Percentiles rank a stretch among this genome's conserved stretches.
Conservation (phyloP, 202 grass and related monocot species). For the Brachypodium distachyon region DNA sequence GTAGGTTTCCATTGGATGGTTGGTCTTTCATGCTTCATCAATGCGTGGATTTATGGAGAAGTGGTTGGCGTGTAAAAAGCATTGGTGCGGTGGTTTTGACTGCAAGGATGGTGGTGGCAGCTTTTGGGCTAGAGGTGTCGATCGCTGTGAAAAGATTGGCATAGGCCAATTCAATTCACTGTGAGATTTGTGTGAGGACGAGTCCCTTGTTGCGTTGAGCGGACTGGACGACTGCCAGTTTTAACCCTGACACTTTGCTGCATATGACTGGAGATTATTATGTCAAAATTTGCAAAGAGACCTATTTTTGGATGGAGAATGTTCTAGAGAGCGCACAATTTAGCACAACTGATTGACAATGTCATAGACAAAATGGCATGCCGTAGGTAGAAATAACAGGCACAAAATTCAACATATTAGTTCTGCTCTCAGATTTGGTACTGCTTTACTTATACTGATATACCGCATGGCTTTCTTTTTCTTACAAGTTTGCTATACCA, state of each 20-base stretch:
- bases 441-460: not conserved
- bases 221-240: not conserved
- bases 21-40: conserved; percentile 5
- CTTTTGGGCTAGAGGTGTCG: conserved; percentile 12
- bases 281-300: not conserved
- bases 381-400: not conserved
- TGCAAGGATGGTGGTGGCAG: not conserved
- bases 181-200: not conserved
- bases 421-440: not conserved
- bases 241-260: not conserved
- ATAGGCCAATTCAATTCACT: conserved; percentile 20
- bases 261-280: not conserved
- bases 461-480: not conserved
- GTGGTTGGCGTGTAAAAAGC: not conserved
- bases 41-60: conserved; percentile 23
- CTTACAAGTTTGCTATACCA: not conserved
- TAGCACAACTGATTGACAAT: not conserved
- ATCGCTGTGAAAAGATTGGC: not conserved
- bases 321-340: not conserved
- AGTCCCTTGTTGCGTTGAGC: conserved; percentile 11
- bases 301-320: not conserved
- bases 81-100: conserved; percentile 17
- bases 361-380: not conserved
- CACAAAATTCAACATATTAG: not conserved
- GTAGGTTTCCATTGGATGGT: not conserved